These are phyloP conservation scores for Neofusicoccum sp. DNA, from an alignment of 2,329 filamentous ascomycete genomes.

Conservation along the genomic window DNA sequence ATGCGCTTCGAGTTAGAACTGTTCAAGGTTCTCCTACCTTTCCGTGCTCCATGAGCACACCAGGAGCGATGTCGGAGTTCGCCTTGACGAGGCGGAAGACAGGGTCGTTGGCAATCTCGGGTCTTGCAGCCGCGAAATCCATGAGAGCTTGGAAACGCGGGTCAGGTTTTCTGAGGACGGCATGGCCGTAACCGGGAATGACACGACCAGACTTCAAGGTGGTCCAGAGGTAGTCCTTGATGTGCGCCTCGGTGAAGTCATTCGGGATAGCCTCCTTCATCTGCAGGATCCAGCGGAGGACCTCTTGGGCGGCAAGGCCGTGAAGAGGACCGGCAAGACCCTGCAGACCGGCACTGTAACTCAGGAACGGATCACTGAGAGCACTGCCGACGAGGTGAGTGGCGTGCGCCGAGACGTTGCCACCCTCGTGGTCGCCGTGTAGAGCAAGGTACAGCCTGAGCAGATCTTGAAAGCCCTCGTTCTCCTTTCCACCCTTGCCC, in stretches of 20 bases:
- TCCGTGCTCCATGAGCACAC: constrained; percentile 88
- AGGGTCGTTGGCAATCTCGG: constrained; percentile 81
- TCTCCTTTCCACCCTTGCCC: constrained; percentile 81
- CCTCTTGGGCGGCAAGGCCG: constrained; percentile 92
- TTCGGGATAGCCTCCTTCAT: constrained; percentile 88
- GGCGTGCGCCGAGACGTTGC: constrained; percentile 93
- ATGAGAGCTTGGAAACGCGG: constrained; percentile 95
- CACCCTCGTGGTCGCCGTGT: constrained; percentile 96
- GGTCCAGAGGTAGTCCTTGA: constrained; percentile 86
- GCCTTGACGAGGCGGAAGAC: constrained; percentile 92
- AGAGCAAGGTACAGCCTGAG: constrained; percentile 91
- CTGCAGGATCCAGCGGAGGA: constrained; percentile 92
- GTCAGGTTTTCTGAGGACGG: constrained; percentile 93
- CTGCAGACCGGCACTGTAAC: constrained; percentile 92
- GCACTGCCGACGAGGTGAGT: constrained; percentile 95
- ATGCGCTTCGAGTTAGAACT: neutral
- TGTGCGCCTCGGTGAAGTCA: constrained; percentile 74
- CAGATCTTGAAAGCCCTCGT: constrained; percentile 93
- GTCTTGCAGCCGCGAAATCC: constrained; percentile 84
- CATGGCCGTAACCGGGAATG: constrained; percentile 92
- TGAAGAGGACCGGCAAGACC: constrained; percentile 93
- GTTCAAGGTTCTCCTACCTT: constrained; percentile 54
- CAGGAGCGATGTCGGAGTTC: constrained; percentile 87
- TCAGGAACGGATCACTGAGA: constrained; percentile 90
- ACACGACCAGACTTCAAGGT: constrained; percentile 93